phyloP scores from a whole-genome alignment of 2,329 filamentous ascomycete genomes.

The Alternaria sp. region DNA sequence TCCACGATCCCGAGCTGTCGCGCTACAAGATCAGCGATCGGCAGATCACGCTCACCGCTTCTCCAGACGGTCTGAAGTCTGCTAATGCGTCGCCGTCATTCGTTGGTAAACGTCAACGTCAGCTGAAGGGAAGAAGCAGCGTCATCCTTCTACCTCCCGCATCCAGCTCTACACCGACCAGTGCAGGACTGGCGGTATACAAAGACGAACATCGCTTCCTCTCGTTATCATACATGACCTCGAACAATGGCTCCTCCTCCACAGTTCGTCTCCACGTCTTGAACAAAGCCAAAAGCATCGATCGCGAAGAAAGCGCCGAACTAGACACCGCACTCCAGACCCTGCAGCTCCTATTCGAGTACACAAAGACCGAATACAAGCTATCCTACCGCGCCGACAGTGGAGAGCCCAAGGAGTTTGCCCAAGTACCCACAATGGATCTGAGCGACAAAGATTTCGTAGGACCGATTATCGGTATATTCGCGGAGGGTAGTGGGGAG shows the following conservation, averaged over 20 bases:
- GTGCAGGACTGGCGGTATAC: conserved; percentile 16
- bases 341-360: conserved; percentile 1
- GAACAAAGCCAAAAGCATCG: conserved; percentile 16
- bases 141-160: neutral
- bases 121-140: conserved; percentile 11
- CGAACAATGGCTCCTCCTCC: neutral
- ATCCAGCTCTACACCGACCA: neutral
- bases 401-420: neutral
- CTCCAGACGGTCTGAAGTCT: conserved; percentile 2
- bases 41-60: conserved; percentile 5
- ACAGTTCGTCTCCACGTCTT: neutral
- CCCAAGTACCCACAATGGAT: conserved; percentile 7
- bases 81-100: conserved; percentile 17
- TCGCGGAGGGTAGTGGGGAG: conserved; percentile 1
- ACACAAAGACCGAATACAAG: conserved; percentile 12
- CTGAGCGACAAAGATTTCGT: conserved; percentile 22
- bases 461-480: conserved; percentile 21
- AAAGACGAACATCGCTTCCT: conserved; percentile 29
- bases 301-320: neutral
- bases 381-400: conserved; percentile 1
- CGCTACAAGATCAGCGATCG: neutral
- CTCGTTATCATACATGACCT: conserved; percentile 3
- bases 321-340: neutral
- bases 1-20: conserved; percentile 8
- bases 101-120: conserved; percentile 19